phyloP scores from a whole-genome alignment of 2,329 filamentous ascomycete species.

The Phaeophleospora eucalypticola region DNA sequence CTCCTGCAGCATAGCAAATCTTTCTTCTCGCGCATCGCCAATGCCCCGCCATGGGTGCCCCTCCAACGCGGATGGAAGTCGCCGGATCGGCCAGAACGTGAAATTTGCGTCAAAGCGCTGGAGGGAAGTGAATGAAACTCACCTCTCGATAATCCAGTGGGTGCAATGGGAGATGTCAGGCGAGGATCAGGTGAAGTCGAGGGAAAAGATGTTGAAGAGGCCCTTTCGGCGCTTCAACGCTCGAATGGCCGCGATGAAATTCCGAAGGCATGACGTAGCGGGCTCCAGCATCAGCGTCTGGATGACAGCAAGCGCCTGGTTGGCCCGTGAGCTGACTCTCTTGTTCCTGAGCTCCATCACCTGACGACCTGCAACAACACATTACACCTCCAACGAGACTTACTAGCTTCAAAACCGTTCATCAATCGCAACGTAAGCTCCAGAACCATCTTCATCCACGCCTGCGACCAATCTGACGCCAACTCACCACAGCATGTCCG shows the following conservation, averaged over 20 bases:
- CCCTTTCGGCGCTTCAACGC: not conserved
- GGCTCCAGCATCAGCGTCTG: not conserved
- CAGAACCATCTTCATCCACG: conserved; percentile 1
- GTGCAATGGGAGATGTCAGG: not conserved
- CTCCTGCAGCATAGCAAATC: not conserved
- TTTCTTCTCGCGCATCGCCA: conserved; percentile 1
- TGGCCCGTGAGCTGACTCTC: not conserved
- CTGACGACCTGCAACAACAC: not conserved
- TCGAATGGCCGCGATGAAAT: not conserved
- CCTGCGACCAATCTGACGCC: conserved; percentile 2
- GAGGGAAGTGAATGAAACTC: not conserved
- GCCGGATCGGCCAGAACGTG: not conserved
- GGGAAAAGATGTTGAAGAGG: not conserved
- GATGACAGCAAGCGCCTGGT: not conserved
- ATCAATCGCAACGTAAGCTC: not conserved
- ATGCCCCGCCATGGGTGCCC: conserved; percentile 6
- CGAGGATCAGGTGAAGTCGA: not conserved
- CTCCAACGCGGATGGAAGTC: not conserved
- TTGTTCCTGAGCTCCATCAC: not conserved
- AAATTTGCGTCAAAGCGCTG: not conserved
- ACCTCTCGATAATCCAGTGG: conserved; percentile 1
- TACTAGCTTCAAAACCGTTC: not conserved
- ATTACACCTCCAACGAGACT: not conserved
- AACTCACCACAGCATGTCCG: conserved; percentile 24
- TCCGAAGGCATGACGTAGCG: not conserved